Base-by-base conservation (phyloP, 768 basidiomycete genomes). In the Leccinellum rugosiceps region DNA sequence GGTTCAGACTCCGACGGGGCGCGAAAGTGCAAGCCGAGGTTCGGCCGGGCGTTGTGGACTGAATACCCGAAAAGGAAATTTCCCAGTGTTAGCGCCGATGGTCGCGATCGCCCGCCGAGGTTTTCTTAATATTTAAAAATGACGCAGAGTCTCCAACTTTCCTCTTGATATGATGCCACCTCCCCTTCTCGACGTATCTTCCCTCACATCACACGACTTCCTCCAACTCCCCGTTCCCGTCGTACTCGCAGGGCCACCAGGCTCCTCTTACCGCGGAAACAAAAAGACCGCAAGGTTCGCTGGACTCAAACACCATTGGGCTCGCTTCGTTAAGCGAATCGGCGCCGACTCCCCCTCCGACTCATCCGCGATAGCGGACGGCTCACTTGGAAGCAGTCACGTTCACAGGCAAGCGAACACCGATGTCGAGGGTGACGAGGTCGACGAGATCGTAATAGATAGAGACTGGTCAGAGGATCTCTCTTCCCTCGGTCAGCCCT, bases 361-460 rank as follows among this genome's bases (percentile, higher is more conserved):
- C 43, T 82, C 81, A 35, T 84, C 83, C 4, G 64, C 78, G 9
- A 58, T 80, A 17, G 82, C 78, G 26, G 83, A 82, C 49, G 82
- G 78, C 58, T 73, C 74, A 23, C 67, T 68, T 3, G 81, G 79
- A 63, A 72, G 72, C 55, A 76, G 67, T 38, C 76, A 70, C 32
- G 49, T 62, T 13, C 73, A 61, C n/a, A 60, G 46, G 7, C 58
- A 66, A 32, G 65, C 69, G 17, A 76, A 76, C 28, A 68, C 65
- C 14, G 75, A 69, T 34, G 21, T 41, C 28, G 62, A 72, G 9
- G 73, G 65, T 6, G 77, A 76, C 30, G 73, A 77, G 52, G 83
- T 90, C 8, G 82, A 92, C 69, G 82, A 88, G 74, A 82, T 90
- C 21, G 83, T 92, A 23, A 89, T 92, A 15, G 89, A 92, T 69